Base-by-base conservation (phyloP, 257 asterid genomes). In the Rauvolfia tetraphylla region DNA sequence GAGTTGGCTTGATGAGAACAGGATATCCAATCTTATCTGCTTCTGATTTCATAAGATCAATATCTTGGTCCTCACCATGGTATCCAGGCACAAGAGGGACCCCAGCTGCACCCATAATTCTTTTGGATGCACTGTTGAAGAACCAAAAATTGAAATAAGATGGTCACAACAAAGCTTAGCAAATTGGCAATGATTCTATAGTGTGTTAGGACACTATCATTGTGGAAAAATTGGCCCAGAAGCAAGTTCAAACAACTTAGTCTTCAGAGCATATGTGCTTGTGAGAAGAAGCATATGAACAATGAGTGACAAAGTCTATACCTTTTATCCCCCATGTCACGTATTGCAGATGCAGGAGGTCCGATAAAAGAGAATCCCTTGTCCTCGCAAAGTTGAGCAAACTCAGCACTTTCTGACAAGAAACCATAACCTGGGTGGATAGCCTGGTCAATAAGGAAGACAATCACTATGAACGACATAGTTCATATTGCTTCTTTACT, bases 11-110 rank as follows among this genome's bases (percentile, higher is more conserved):
- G 79, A 95, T 91, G 80, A 95, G 78, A 84, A 95, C 59, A 82
- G 99, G 98, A 93, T 95, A 93, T 75, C 99, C 99, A 79, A 95
- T 87, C 84, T 90, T 88, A 66, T 91, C 97, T 20, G 99, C 99
- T 90, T 95, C 94, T 77, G 83, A 83, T 88, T 89, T 91, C 99
- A 95, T 95, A 54, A 88, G 82, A 73, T 90, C 97, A 84, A 95
- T 80, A 87, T 95, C 96, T 81, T 93, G 99, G 73, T 89, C 93
- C 41, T 73, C 81, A 78, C 99, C 99, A 84, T 95, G 97, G 88
- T 93, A 95, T 77, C 98, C 98, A 80, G 99, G 99, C 81, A 95
- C 99, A 79, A 95, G 98, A n/a, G 99, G 99, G 74, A 95, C 99
- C 76, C 98, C 96, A 36, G 99, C 99, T 70, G 98, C 98, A 70